These are phyloP conservation scores for Arxiozyma telluris DNA, from an alignment of 1,139 yeast species.

Conservation along the genomic window DNA sequence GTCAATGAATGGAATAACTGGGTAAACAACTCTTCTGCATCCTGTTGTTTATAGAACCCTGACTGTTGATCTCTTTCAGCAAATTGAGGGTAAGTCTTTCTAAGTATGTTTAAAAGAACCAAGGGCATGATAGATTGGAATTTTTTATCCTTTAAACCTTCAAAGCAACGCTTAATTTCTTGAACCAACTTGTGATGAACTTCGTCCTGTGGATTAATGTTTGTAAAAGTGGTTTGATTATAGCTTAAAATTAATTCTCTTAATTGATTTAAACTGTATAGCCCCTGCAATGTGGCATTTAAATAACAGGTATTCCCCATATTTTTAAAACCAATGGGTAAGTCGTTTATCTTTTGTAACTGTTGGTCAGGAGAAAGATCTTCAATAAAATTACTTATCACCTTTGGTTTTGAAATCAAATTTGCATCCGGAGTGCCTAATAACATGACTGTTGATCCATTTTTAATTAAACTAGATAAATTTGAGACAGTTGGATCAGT, in stretches of 20 bases:
- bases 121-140: constrained; percentile 47
- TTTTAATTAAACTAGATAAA: constrained; percentile 37
- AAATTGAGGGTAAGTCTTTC: constrained; percentile 76
- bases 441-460: constrained; percentile 70
- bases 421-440: constrained; percentile 80
- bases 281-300: constrained; percentile 79
- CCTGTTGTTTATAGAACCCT: constrained; percentile 87
- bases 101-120: constrained; percentile 52
- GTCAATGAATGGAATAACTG: constrained; percentile 56
- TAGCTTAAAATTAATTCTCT: constrained; percentile 25
- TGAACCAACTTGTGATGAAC: constrained; percentile 31
- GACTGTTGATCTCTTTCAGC: constrained; percentile 56
- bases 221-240: constrained; percentile 10
- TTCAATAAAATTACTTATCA: constrained; percentile 55
- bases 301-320: constrained; percentile 93
- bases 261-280: constrained; percentile 45
- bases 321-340: constrained; percentile 79
- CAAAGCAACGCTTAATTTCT: constrained; percentile 34
- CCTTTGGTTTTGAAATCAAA: constrained; percentile 51
- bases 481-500: constrained; percentile 51
- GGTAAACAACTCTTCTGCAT: constrained; percentile 93
- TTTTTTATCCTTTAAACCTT: constrained; percentile 37
- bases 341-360: constrained; percentile 35
- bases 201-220: constrained; percentile 27
- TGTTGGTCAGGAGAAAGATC: constrained; percentile 43